Evolutionary conservation across 202 grass and related monocot species (phyloP), one percentile per base, ranked within the genome.

Genomic region (Saccharum hybrid): DNA sequence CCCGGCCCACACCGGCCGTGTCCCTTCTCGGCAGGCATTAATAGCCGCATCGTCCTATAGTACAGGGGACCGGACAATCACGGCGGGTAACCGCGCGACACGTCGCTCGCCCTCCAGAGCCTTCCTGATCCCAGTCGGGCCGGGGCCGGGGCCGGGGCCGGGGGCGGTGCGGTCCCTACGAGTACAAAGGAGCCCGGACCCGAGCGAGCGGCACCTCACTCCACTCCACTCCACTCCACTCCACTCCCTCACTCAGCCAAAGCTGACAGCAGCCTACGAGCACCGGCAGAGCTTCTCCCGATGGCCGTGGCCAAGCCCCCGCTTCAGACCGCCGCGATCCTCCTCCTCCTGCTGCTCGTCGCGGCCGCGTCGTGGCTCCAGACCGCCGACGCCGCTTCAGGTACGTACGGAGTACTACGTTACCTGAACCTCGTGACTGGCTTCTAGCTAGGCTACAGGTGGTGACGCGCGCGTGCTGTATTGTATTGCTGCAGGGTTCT

Each of bases 381-480:
- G 75, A 4, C 91, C 34, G 71, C 71, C 83, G 79, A 66, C 40
- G 88, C 91, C 21, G 86, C 39, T n/a, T 76, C 94, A 82, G 85
- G 93, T 92, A 79, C 46, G 48, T 31, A 5, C 26, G 34, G 31
- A 33, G 31, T 33, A 33, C 31, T 33, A 33, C 31, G 31, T 33
- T 33, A 33, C 31, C 31, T 33, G 31, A 33, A 33, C 3, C 37
- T 36, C 34, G 37, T 39, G 38, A 15, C 45, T 48, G 11, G 12
- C 13, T 49, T 14, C 46, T 49, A 49, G 3, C 11, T 5, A 0
- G 43, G 10, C 0, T 26, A 26, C 26, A 16, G 46, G 46, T 16
- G 46, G 14, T 49, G 46, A 3, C 6, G 7, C 14, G 13, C 46
- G 2, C 4, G 15, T 39, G 51, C 7, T 57, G 6, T 7, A 21